phyloP scores from a whole-genome alignment of 371 early-diverging fungal genomes.

The Blakeslea trispora region DNA sequence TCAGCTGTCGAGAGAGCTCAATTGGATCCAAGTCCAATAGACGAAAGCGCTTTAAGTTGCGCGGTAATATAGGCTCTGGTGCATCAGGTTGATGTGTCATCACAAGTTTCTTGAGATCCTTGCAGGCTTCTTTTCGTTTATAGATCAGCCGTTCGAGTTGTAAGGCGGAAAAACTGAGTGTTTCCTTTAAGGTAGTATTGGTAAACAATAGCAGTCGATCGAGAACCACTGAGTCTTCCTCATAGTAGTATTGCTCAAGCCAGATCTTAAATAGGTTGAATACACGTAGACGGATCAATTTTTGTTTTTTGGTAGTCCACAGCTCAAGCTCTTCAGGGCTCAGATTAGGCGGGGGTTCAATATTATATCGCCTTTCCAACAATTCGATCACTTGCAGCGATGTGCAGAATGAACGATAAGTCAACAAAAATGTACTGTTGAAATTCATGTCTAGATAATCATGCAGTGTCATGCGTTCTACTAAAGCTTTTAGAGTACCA shows the following conservation, averaged over 20 bases:
- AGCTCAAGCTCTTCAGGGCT: conserved; percentile 60
- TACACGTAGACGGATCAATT: conserved; percentile 84
- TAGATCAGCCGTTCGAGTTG: conserved; percentile 74
- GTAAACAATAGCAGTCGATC: conserved; percentile 78
- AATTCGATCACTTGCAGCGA: conserved; percentile 70
- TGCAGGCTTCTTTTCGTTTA: conserved; percentile 61
- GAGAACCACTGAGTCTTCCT: conserved; percentile 62
- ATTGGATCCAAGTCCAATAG: conserved; percentile 86
- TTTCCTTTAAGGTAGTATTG: conserved; percentile 67
- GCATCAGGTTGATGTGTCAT: conserved; percentile 57
- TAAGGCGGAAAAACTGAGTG: conserved; percentile 72
- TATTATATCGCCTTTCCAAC: conserved; percentile 73
- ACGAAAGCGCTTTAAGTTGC: conserved; percentile 63
- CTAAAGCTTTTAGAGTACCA: conserved; percentile 83
- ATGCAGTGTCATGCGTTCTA: conserved; percentile 88
- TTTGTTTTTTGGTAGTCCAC: conserved; percentile 85
- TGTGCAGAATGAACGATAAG: conserved; percentile 87
- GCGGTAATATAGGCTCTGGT: conserved; percentile 75
- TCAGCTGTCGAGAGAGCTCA: conserved; percentile 94
- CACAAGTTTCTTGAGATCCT: conserved; percentile 64
- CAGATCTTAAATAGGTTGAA: conserved; percentile 90
- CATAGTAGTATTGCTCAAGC: conserved; percentile 88
- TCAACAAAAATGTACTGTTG: conserved; percentile 83
- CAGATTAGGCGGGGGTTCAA: conserved; percentile 73
- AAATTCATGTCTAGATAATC: conserved; percentile 78